phyloP scores from a whole-genome alignment of 495 filamentous ascomycete species.

The Amorphotheca resinae region DNA sequence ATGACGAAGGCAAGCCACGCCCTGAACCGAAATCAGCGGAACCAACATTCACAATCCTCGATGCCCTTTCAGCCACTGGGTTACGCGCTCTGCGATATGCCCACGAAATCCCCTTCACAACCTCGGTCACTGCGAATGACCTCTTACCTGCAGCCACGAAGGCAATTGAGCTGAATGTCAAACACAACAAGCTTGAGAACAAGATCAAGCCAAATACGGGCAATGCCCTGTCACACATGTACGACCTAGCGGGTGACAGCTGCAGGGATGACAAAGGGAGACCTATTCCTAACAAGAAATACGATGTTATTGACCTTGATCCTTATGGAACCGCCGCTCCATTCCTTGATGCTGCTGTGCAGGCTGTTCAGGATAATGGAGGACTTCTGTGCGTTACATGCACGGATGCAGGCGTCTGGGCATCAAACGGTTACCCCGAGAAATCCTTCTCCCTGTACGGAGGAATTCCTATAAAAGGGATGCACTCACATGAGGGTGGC shows the following conservation, averaged over 20 bases:
- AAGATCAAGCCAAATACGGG: slow-evolving; percentile 61
- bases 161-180: slow-evolving; percentile 69
- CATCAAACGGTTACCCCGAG: slow-evolving; percentile 82
- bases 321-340: slow-evolving; percentile 87
- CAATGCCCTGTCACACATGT: slow-evolving; percentile 89
- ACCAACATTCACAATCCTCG: slow-evolving; percentile 62
- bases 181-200: slow-evolving; percentile 60
- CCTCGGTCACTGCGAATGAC: slow-evolving; percentile 81
- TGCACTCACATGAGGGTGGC: slow-evolving; percentile 79
- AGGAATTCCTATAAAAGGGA: slow-evolving; percentile 70
- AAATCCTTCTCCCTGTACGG: slow-evolving; percentile 89
- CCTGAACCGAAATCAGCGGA: slow-evolving; percentile 7
- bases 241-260: slow-evolving; percentile 39
- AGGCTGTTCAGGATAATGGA: slow-evolving; percentile 66
- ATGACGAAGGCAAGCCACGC: background rate
- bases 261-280: slow-evolving; percentile 22
- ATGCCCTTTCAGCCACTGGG: slow-evolving; percentile 90
- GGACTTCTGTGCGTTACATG: slow-evolving; percentile 92
- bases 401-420: slow-evolving; percentile 89
- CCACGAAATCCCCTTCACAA: slow-evolving; percentile 73
- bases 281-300: slow-evolving; percentile 33
- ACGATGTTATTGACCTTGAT: slow-evolving; percentile 93
- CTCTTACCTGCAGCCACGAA: slow-evolving; percentile 63
- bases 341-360: slow-evolving; percentile 82
- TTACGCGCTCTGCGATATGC: slow-evolving; percentile 86